A percentile compares a stretch with the other conserved stretches of the same genome.
Evolutionary conservation across 768 basidiomycete genomes (phyloP).

Genomic region (Kwoniella shandongensis): DNA sequence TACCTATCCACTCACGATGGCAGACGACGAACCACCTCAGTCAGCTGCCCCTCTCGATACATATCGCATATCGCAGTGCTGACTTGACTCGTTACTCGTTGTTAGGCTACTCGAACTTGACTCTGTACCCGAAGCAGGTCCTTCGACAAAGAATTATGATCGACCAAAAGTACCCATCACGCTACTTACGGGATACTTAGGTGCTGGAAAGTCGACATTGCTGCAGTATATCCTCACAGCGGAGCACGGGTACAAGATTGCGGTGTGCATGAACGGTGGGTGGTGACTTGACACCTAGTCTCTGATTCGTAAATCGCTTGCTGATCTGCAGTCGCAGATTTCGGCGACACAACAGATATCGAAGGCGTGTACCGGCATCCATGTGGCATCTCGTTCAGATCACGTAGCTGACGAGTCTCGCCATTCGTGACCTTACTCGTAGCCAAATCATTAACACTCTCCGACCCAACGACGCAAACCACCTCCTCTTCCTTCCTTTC

Average conservation of each 20-base stretch:
- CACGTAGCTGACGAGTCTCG: background rate
- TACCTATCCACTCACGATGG: background rate
- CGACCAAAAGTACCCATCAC: conserved; percentile 71
- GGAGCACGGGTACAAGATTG: conserved; percentile 90
- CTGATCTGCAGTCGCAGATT: conserved; percentile 54
- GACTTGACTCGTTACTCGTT: too few relatives aligned
- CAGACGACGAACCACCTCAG: conserved; percentile 20
- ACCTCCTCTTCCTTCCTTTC: conserved; percentile 76
- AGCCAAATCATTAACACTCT: conserved; percentile 85
- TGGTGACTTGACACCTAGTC: conserved; percentile 14
- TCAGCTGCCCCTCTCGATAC: too few relatives aligned
- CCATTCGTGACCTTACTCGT: too few relatives aligned
- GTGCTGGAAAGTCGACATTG: conserved; percentile 85
- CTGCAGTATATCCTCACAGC: conserved; percentile 90
- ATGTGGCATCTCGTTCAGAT: background rate
- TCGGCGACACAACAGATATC: conserved; percentile 94
- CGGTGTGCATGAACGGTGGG: conserved; percentile 91
- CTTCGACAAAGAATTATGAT: conserved; percentile 17
- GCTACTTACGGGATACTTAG: conserved; percentile 91
- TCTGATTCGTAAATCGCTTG: background rate
- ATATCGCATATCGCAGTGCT: too few relatives aligned
- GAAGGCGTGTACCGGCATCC: conserved; percentile 64
- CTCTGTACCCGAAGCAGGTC: conserved; percentile 15
- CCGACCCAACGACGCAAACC: conserved; percentile 61
- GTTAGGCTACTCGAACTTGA: too few relatives aligned